Conservation (phyloP, 1,139 yeast species). For the Sugiyamaella neomexicana region DNA sequence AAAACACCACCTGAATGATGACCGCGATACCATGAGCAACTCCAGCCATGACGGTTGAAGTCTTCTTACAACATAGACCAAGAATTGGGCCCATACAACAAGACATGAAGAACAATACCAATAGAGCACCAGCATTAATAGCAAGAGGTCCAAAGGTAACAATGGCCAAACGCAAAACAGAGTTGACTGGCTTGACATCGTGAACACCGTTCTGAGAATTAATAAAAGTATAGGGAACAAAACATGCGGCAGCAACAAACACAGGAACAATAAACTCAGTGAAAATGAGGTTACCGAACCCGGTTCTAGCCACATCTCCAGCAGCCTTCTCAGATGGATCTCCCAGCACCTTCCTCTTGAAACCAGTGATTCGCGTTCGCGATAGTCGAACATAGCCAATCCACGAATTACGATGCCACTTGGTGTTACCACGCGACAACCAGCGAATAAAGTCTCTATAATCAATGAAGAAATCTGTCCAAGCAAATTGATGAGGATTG, state of each 20-base stretch:
- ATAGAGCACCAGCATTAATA: conserved; percentile 70
- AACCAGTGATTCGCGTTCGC: conserved; percentile 97
- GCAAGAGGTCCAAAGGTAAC: conserved; percentile 92
- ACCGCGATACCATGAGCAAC: conserved; percentile 96
- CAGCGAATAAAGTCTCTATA: conserved; percentile 98
- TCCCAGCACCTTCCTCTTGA: conserved; percentile 84
- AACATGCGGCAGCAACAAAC: conserved; percentile 85
- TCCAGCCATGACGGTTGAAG: conserved; percentile 96
- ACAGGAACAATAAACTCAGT: conserved; percentile 86
- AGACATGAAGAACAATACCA: conserved; percentile 72
- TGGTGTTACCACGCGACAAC: conserved; percentile 98
- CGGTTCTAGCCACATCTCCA: conserved; percentile 94
- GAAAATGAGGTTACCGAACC: conserved; percentile 78
- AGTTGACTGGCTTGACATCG: conserved; percentile 61
- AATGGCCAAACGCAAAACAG: conserved; percentile 79
- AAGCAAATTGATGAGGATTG: conserved; percentile 98
- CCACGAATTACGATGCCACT: conserved; percentile 99
- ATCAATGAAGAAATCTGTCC: conserved; percentile 98
- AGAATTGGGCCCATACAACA: conserved; percentile 98
- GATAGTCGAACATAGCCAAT: conserved; percentile 94
- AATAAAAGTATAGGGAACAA: conserved; percentile 87
- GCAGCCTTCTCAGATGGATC: conserved; percentile 91
- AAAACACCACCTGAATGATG: conserved; percentile 76
- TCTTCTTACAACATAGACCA: conserved; percentile 94
- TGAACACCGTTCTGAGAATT: conserved; percentile 97